Base-by-base conservation (phyloP, 352 stramenopile species). In the Phytophthora meadii region DNA sequence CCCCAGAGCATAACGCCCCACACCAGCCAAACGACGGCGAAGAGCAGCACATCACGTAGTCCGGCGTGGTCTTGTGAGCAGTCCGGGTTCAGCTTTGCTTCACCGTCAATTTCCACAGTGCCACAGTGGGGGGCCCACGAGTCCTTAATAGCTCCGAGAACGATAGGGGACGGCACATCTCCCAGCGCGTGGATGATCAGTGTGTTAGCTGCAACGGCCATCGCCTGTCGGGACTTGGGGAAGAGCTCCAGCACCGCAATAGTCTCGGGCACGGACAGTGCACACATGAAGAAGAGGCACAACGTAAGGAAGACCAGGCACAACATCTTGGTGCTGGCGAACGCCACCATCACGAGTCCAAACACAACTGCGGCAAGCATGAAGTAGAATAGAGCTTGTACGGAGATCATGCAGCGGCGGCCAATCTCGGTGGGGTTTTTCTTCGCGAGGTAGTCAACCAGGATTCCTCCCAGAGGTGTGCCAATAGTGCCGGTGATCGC, bases 71-170 rank as follows among this genome's bases (percentile, higher is more conserved):
- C 81, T 52, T 84, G 58, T 30, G 71, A 69, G 64, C 84, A 94
- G 7, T 84, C 73, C 10, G 84, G 85, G 54, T 94, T 93, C 1
- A 94, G 68, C 55, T 77, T 63, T 4, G 83, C 67, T 47, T 82
- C 57, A 45, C 77, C 82, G 68, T 87, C 72, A 14, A 84, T 81
- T 51, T 87, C 83, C 39, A 94, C 65, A 4, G 81, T 92, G 47
- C 81, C 84, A 54, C 94, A 98, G 39, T 79, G 72, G 8, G 96
- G 95, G n/a, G 95, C 94, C 71, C 96, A 90, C 25, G 75, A 60
- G 65, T 99, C 97, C 76, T 98, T 98, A 53, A 99, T 81, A 59
- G 70, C 80, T 11, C 97, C 97, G 27, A 99, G 72, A 42, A 98
- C 81, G 42, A 98, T 91, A 3, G 96, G 96, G 14, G 90, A 93